These are phyloP conservation scores for Ilyonectria mors-panacis DNA, from an alignment of 2,329 filamentous ascomycete species.

Conservation along the genomic window DNA sequence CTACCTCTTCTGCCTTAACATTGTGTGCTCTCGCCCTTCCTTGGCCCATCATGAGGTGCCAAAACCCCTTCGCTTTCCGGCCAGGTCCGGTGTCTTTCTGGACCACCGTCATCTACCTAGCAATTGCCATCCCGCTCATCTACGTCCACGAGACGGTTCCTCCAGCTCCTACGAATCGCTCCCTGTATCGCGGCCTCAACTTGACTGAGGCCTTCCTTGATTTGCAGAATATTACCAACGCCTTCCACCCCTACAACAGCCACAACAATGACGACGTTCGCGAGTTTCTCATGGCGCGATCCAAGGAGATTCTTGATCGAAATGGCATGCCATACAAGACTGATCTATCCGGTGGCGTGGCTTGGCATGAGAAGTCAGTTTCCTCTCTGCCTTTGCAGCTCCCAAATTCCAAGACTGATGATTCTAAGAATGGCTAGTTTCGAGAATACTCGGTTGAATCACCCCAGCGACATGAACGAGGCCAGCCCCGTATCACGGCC, in stretches of 20 bases:
- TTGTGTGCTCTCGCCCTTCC: not conserved
- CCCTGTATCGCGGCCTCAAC: constrained; percentile 75
- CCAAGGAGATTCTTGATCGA: constrained; percentile 77
- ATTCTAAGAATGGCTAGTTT: not conserved
- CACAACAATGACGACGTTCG: constrained; percentile 85
- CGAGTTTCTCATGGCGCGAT: constrained; percentile 79
- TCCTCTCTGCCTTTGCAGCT: not conserved
- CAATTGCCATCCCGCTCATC: constrained; percentile 80
- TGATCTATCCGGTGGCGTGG: constrained; percentile 54
- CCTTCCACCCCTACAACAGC: constrained; percentile 92
- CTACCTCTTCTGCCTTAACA: not conserved
- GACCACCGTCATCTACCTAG: constrained; percentile 82
- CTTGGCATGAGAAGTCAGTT: constrained; percentile 48
- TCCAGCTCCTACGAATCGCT: constrained; percentile 66
- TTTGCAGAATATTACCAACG: constrained; percentile 79
- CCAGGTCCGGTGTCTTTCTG: constrained; percentile 87
- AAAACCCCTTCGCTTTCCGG: constrained; percentile 81
- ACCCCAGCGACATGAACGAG: not conserved
- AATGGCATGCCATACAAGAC: constrained; percentile 68
- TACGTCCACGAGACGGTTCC: constrained; percentile 85
- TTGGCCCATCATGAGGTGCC: constrained; percentile 47
- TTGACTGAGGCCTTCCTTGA: constrained; percentile 90
- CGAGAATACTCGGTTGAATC: not conserved
- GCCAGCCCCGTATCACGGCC: constrained; percentile 25
- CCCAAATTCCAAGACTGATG: not conserved